A percentile compares a stretch with the other conserved stretches of the same genome.
These are phyloP conservation scores for Mercurialis annua DNA, from an alignment of 345 rosid species.

Conservation along the genomic window DNA sequence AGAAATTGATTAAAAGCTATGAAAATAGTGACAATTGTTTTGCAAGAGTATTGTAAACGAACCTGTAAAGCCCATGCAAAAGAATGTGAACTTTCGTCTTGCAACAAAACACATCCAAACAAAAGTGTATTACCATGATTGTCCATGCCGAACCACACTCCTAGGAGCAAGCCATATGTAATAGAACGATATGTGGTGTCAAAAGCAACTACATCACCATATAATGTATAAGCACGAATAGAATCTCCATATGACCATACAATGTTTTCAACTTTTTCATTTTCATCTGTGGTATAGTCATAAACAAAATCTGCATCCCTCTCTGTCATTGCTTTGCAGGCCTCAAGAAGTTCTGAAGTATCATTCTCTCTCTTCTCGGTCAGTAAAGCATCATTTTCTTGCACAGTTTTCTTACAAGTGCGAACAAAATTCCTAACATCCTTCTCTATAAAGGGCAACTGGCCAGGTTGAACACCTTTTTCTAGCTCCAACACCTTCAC, in stretches of 20 bases:
- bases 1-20: conserved; percentile 28
- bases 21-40: conserved; percentile 27
- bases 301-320: conserved; percentile 65
- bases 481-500: conserved; percentile 85
- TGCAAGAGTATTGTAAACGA: conserved; percentile 41
- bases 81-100: conserved; percentile 68
- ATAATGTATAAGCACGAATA: conserved; percentile 48
- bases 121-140: conserved; percentile 61
- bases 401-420: conserved; percentile 76
- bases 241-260: conserved; percentile 86
- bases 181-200: conserved; percentile 74
- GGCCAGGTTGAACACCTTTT: conserved; percentile 81
- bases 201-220: conserved; percentile 75
- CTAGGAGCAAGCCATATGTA: conserved; percentile 78
- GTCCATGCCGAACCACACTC: conserved; percentile 76
- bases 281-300: conserved; percentile 63
- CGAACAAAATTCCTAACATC: conserved; percentile 92
- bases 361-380: conserved; percentile 72
- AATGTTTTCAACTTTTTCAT: conserved; percentile 67
- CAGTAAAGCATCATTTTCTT: conserved; percentile 80
- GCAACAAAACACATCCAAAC: conserved; percentile 79
- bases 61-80: conserved; percentile 96
- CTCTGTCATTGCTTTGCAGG: conserved; percentile 64
- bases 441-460: conserved; percentile 84
- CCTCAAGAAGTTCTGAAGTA: conserved; percentile 65